Evolutionary conservation across 176 grass and related monocot species (phyloP), one percentile per base, ranked within the genome.

Genomic region (Avena insularis): DNA sequence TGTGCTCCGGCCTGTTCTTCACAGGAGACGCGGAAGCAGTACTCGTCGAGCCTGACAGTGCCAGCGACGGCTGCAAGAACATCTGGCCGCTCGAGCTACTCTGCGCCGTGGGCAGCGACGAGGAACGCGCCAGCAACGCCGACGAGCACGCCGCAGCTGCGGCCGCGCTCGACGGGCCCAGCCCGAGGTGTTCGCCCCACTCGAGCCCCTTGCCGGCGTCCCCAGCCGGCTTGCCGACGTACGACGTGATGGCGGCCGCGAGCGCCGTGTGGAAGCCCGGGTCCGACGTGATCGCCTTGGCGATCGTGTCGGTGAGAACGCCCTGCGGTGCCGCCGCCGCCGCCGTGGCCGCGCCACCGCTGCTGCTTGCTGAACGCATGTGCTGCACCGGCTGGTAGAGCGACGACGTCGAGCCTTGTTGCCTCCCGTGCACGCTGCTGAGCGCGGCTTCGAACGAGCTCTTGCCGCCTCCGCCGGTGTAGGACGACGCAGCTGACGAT

Each of bases 181-280:
- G 63, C 50, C 85, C 77, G 60, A 94, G 79, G 79, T 89, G 90
- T 47, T 94, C 90, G 9, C 86, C 82, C 92, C 86, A 92, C n/a
- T 74, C 87, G 29, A 78, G 50, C 40, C 81, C 83, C 56, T 82
- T 76, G 68, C 31, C 10, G 8, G 80, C 51, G 20, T 64, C 68
- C 13, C 80, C 64, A 19, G 58, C 90, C 35, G 93, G 81, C 21
- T 67, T 84, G 70, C 93, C 93, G 69, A 98, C 93, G 56, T 95
- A 94, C 49, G 93, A 94, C 36, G 88, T 91, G 85, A 95, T 94
- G 13, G 90, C 93, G 12, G 92, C 91, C 16, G 86, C 88, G 64
- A 98, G 83, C 53, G 82, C 93, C 54, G 88, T 92, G 71, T 94
- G 96, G 84, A 98, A 98, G 57, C 77, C 61, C 9, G 96, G 92